Evolutionary conservation across 2,329 filamentous ascomycete species (phyloP), one percentile per base, ranked within the genome.

Genomic region (Colletotrichum sp.): DNA sequence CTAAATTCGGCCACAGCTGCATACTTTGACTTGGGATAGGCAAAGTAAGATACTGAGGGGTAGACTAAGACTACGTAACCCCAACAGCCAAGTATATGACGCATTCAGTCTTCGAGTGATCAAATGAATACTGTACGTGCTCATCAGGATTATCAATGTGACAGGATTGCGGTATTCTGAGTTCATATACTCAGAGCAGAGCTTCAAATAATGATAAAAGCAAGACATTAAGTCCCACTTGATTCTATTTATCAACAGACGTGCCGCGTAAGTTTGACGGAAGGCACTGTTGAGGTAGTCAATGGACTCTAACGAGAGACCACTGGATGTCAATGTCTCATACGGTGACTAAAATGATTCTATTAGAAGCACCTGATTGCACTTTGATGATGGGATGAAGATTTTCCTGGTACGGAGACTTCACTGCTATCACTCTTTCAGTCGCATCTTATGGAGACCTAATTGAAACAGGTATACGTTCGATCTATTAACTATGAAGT

Each of bases 331-430:
- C 18, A 12, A 49, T 7, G 5, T 49, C 18, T 49, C 18, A 12
- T 49, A 49, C 6, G 3, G 18, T 49, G 18, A 44, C 9, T 1
- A 18, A n/a, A n/a, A n/a, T 5, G 8, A 0, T 44, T n/a, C 39
- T 3, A 44, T n/a, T 3, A n/a, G 18, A n/a, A 44, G 0, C 39
- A 18, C 0, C 8, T 10, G 5, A n/a, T n/a, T 10, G 16, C 16
- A 44, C 1, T 0, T n/a, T 0, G 9, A 44, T 6, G 39, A 6
- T n/a, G 8, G 39, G 9, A 44, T 44, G 18, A 10, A n/a, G 8
- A 49, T 12, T 6, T 6, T 49, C 8, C 8, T 12, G 39, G 6
- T 9, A 49, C 18, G 5, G 18, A 49, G 44, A 49, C 6, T 49
- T 12, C 10, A 21, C 5, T n/a, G 5, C 10, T 21, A 9, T 49